phyloP scores from a whole-genome alignment of 2,329 filamentous ascomycete species.

The Claviceps pazoutovae region DNA sequence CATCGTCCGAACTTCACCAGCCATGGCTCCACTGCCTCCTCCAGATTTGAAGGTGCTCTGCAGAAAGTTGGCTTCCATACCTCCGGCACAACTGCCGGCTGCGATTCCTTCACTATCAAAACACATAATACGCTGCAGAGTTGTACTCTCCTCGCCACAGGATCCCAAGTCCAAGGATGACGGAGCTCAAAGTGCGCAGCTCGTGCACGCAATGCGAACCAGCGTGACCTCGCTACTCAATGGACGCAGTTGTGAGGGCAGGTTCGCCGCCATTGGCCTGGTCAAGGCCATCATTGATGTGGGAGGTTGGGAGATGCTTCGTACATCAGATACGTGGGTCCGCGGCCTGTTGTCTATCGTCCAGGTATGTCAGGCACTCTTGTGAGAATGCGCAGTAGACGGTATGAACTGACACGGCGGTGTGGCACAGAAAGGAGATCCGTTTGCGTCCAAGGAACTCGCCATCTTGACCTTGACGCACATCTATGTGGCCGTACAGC shows the following conservation, averaged over 20 bases:
- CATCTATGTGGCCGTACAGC: slow-evolving; percentile 71
- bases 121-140: slow-evolving; percentile 42
- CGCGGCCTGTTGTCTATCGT: slow-evolving; percentile 60
- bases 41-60: slow-evolving; percentile 52
- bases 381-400: not conserved
- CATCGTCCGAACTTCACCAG: not conserved
- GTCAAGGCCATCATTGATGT: slow-evolving; percentile 72
- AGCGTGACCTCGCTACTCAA: slow-evolving; percentile 65
- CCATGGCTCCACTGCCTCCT: slow-evolving; percentile 15
- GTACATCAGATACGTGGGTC: slow-evolving; percentile 62
- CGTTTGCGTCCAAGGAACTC: slow-evolving; percentile 60
- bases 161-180: slow-evolving; percentile 48
- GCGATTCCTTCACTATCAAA: slow-evolving; percentile 55
- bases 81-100: slow-evolving; percentile 58
- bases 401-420: slow-evolving; percentile 9
- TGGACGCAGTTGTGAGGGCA: slow-evolving; percentile 58
- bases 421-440: slow-evolving; percentile 56
- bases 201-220: slow-evolving; percentile 71
- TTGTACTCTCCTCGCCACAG: slow-evolving; percentile 48
- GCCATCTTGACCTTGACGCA: slow-evolving; percentile 64
- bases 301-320: slow-evolving; percentile 71
- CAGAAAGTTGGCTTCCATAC: slow-evolving; percentile 56
- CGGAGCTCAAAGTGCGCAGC: slow-evolving; percentile 48
- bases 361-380: slow-evolving; percentile 34
- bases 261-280: slow-evolving; percentile 64